Conservation (phyloP, 257 asterid genomes). For the Nicotiana benthamiana region DNA sequence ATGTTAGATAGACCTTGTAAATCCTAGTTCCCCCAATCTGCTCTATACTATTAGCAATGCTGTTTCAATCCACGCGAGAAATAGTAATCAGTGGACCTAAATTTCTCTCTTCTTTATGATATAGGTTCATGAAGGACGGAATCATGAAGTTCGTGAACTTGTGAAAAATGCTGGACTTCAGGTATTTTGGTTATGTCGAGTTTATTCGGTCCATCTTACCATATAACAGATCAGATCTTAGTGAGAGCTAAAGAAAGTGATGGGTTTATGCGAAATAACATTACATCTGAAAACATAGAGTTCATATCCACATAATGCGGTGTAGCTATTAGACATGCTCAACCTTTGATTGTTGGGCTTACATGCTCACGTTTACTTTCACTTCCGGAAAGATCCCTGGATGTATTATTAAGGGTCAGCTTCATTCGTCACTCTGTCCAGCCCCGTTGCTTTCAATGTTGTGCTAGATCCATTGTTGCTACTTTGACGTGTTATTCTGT, state of each 20-base stretch:
- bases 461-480: too few species aligned
- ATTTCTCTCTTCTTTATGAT: constrained; percentile 1
- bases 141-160: constrained; percentile 97
- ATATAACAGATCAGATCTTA: background rate
- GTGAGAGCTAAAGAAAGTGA: background rate
- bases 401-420: background rate
- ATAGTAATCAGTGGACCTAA: background rate
- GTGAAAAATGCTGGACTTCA: constrained; percentile 96
- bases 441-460: too few species aligned
- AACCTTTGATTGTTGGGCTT: background rate
- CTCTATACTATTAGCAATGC: background rate
- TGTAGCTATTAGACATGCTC: background rate
- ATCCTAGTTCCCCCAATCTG: background rate
- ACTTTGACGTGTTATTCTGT: too few species aligned
- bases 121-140: constrained; percentile 98
- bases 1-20: background rate
- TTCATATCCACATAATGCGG: background rate
- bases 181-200: constrained; percentile 35
- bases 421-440: too few species aligned
- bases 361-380: background rate
- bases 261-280: background rate
- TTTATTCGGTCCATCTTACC: background rate
- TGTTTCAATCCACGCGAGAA: background rate
- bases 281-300: background rate
- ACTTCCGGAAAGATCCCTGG: background rate